These are phyloP conservation scores for Suillus alpinus DNA, from an alignment of 768 basidiomycete species.

Conservation along the genomic window DNA sequence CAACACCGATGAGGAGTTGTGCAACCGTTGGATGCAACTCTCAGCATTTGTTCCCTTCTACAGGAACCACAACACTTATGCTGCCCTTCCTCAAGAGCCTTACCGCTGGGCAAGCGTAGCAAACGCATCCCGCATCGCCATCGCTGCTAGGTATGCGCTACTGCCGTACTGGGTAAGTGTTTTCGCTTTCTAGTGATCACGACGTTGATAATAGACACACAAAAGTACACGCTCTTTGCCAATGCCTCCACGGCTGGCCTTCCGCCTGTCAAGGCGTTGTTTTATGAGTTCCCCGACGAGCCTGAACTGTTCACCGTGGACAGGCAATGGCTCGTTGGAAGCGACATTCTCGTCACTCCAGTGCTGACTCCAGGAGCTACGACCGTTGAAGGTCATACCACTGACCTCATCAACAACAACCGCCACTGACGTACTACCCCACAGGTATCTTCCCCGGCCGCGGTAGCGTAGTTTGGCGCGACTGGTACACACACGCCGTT, in stretches of 20 bases:
- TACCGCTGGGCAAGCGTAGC: conserved; percentile 82
- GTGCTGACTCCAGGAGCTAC: conserved; percentile 68
- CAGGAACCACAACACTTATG: conserved; percentile 70
- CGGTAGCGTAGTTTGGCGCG: conserved; percentile 59
- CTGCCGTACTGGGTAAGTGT: conserved; percentile 74
- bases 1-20: conserved; percentile 79
- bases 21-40: conserved; percentile 86
- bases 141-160: conserved; percentile 66
- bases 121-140: conserved; percentile 67
- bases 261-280: conserved; percentile 71
- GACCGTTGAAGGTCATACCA: conserved; percentile 56
- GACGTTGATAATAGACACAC: conserved; percentile 1
- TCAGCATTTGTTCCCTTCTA: conserved; percentile 81
- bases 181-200: neutral
- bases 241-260: conserved; percentile 63
- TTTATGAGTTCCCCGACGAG: conserved; percentile 76
- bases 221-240: conserved; percentile 70
- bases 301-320: conserved; percentile 61
- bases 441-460: conserved; percentile 65
- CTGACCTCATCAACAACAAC: neutral
- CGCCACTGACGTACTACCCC: neutral
- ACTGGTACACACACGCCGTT: conserved; percentile 68
- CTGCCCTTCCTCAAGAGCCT: conserved; percentile 74
- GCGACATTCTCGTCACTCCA: conserved; percentile 72
- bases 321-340: conserved; percentile 70